Evolutionary conservation across 1,139 yeast genomes (phyloP).

Genomic region (Saccharomyces hybrid): DNA sequence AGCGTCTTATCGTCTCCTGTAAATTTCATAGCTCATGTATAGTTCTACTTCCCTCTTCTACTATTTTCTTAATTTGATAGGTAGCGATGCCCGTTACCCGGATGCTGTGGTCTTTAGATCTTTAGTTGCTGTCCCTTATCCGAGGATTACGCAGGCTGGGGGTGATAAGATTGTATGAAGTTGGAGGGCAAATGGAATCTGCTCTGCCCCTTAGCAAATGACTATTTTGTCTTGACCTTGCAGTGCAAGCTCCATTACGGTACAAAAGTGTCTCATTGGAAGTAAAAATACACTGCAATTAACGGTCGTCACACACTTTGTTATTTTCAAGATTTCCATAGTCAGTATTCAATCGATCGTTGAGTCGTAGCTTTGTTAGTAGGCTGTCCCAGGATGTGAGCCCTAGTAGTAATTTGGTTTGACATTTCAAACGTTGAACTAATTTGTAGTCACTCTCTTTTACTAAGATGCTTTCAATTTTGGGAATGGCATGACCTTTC

Average conservation of each 20-base stretch:
- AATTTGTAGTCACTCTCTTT: slow-evolving; percentile 9
- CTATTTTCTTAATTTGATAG: background rate
- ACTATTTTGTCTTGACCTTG: background rate
- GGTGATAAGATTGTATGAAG: background rate
- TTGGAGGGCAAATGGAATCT: background rate
- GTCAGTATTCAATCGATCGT: slow-evolving; percentile 8
- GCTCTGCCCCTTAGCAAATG: background rate
- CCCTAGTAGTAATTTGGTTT: slow-evolving; percentile 5
- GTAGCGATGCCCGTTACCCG: background rate
- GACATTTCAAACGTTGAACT: slow-evolving; percentile 6
- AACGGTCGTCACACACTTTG: background rate
- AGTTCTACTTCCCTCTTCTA: background rate
- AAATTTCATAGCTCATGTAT: background rate
- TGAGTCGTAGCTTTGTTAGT: slow-evolving; percentile 10
- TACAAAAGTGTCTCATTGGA: background rate
- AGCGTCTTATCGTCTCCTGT: background rate
- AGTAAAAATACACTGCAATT: background rate
- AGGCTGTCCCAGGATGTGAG: slow-evolving; percentile 13
- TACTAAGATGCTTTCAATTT: slow-evolving; percentile 15
- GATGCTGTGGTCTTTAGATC: background rate
- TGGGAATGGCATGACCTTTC: slow-evolving; percentile 24
- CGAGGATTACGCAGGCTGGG: background rate
- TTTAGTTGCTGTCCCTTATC: background rate
- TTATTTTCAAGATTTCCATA: slow-evolving; percentile 11
- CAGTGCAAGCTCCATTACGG: background rate